A percentile compares a stretch with the other conserved stretches of the same genome.
These are phyloP conservation scores for Aspergillus sclerotiicarbonarius DNA, from an alignment of 495 filamentous ascomycete genomes.

Conservation along the genomic window DNA sequence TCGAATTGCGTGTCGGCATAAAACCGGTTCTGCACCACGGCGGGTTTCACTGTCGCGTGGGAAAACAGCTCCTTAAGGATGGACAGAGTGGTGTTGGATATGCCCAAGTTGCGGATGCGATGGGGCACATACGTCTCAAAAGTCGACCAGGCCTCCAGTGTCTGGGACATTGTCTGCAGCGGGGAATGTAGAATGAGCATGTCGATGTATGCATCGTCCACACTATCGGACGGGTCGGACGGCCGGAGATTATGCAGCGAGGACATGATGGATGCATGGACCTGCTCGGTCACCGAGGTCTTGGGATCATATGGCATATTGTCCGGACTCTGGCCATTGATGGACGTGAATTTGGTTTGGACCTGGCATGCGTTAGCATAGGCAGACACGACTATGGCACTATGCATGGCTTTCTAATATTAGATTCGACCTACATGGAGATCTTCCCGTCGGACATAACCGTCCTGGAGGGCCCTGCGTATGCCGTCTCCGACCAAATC, in stretches of 20 bases:
- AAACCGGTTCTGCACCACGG: slow-evolving; percentile 77
- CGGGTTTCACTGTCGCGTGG: slow-evolving; percentile 49
- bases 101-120: slow-evolving; percentile 63
- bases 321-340: slow-evolving; percentile 55
- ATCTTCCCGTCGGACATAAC: slow-evolving; percentile 56
- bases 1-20: slow-evolving; percentile 61
- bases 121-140: slow-evolving; percentile 64
- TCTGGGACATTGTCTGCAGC: slow-evolving; percentile 53
- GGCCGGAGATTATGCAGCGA: slow-evolving; percentile 65
- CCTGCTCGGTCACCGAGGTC: slow-evolving; percentile 55
- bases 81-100: slow-evolving; percentile 63
- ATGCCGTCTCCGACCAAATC: slow-evolving; percentile 66
- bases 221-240: slow-evolving; percentile 24
- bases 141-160: slow-evolving; percentile 61
- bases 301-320: slow-evolving; percentile 60
- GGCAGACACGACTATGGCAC: neutral
- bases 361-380: slow-evolving; percentile 44
- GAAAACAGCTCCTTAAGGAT: slow-evolving; percentile 51
- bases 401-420: neutral
- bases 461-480: slow-evolving; percentile 53
- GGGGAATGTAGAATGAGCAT: slow-evolving; percentile 72
- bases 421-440: slow-evolving; percentile 51
- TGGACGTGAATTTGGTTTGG: slow-evolving; percentile 78
- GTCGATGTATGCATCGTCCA: slow-evolving; percentile 62
- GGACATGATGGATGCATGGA: slow-evolving; percentile 61